These are phyloP conservation scores for Incumbomyces delicatus DNA, from an alignment of 2,329 filamentous ascomycete species.

Conservation along the genomic window DNA sequence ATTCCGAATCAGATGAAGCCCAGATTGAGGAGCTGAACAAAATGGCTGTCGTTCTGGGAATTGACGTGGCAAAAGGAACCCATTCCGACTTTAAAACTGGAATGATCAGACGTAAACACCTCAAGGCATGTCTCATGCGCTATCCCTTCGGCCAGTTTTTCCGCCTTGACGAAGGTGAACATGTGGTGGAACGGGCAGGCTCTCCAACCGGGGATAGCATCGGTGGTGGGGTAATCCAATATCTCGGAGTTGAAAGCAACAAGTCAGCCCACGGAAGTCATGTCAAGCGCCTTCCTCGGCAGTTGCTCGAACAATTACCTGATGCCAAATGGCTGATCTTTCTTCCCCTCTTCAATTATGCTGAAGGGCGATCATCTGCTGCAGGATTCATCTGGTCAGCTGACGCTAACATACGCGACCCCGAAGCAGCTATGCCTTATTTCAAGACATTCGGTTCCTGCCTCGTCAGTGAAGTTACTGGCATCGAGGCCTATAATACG, in stretches of 20 bases:
- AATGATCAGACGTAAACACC: not conserved
- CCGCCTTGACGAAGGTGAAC: constrained; percentile 14
- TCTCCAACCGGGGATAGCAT: constrained; percentile 21
- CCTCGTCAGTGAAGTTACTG: constrained; percentile 34
- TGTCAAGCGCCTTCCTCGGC: constrained; percentile 7
- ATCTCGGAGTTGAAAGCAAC: not conserved
- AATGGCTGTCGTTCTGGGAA: not conserved
- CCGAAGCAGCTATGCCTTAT: constrained; percentile 30
- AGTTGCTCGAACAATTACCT: constrained; percentile 14
- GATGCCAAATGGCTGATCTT: constrained; percentile 29
- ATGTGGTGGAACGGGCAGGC: constrained; percentile 7
- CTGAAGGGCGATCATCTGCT: constrained; percentile 37
- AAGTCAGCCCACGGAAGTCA: not conserved
- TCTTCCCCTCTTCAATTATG: constrained; percentile 43
- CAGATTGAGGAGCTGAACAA: not conserved
- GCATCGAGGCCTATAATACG: constrained; percentile 26
- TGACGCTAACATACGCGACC: constrained; percentile 26
- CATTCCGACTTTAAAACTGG: constrained; percentile 4
- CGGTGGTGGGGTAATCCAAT: not conserved
- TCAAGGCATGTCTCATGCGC: constrained; percentile 1
- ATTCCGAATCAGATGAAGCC: not conserved
- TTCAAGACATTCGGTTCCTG: constrained; percentile 33
- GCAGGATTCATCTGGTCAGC: constrained; percentile 38
- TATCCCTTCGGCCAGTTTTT: constrained; percentile 5
- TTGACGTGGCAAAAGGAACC: not conserved